phyloP scores from a whole-genome alignment of 2,329 filamentous ascomycete genomes.

The Phialophora tarda region DNA sequence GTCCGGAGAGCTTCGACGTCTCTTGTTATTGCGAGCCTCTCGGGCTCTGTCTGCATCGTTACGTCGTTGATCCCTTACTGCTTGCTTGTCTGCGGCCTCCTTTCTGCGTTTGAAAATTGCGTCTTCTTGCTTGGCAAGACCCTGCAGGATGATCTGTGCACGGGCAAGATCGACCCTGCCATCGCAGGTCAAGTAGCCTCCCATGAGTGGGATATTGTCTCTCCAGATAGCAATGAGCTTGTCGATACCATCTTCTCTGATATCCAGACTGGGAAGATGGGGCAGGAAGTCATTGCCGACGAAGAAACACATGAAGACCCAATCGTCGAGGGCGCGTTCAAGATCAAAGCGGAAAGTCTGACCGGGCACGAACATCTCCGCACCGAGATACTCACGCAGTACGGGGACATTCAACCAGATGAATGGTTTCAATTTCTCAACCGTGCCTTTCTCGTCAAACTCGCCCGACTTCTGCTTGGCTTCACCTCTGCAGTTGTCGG shows the following conservation, averaged over 20 bases:
- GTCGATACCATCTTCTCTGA: slow-evolving; percentile 95
- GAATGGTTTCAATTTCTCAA: slow-evolving; percentile 79
- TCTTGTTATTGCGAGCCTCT: slow-evolving; percentile 45
- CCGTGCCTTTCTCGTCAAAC: slow-evolving; percentile 79
- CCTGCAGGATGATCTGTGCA: slow-evolving; percentile 85
- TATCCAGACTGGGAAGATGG: slow-evolving; percentile 95
- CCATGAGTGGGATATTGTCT: slow-evolving; percentile 88
- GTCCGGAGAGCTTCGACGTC: slow-evolving; percentile 54
- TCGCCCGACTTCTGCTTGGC: slow-evolving; percentile 78
- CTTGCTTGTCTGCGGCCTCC: slow-evolving; percentile 81
- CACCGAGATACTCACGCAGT: slow-evolving; percentile 87
- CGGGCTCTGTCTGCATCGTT: slow-evolving; percentile 68
- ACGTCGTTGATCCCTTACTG: slow-evolving; percentile 77
- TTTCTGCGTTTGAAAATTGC: slow-evolving; percentile 88
- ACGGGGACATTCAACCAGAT: slow-evolving; percentile 97
- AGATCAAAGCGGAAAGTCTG: slow-evolving; percentile 90
- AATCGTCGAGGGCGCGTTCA: slow-evolving; percentile 92
- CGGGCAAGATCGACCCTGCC: slow-evolving; percentile 85
- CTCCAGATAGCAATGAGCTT: slow-evolving; percentile 96
- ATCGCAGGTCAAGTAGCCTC: slow-evolving; percentile 94
- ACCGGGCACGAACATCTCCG: slow-evolving; percentile 81
- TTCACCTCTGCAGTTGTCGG: slow-evolving; percentile 80
- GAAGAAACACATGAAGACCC: slow-evolving; percentile 99
- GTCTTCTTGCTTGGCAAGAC: slow-evolving; percentile 90
- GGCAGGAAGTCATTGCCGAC: slow-evolving; percentile 98